Conservation (phyloP, 805 yeast genomes). For the Candida silvicultrix region DNA sequence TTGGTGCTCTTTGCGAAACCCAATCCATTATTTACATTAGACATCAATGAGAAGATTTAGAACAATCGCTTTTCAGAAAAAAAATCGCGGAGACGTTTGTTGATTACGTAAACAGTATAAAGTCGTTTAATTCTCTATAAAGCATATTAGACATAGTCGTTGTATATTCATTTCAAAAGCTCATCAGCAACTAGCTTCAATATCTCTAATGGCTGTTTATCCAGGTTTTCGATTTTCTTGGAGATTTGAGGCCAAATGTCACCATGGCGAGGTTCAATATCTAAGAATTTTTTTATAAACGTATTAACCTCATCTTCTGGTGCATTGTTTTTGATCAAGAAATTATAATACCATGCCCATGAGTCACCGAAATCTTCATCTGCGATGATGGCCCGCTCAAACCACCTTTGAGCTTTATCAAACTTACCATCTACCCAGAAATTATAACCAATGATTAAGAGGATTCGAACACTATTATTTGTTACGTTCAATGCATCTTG, state of each 20-base stretch:
- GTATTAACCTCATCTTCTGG: conserved; percentile 26
- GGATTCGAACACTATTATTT: conserved; percentile 48
- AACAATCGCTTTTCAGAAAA: no score
- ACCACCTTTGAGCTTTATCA: conserved; percentile 64
- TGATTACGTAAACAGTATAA: no score
- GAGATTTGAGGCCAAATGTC: conserved; percentile 45
- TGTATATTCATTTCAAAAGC: background rate
- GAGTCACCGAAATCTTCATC: conserved; percentile 64
- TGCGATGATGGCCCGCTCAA: conserved; percentile 56
- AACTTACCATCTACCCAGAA: conserved; percentile 63
- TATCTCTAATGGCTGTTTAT: conserved; percentile 32
- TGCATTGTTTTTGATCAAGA: conserved; percentile 28
- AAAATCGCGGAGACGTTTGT: no score
- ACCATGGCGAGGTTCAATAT: conserved; percentile 58
- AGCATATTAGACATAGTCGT: background rate
- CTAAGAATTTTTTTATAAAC: conserved; percentile 30
- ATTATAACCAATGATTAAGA: conserved; percentile 58
- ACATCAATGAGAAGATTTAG: background rate
- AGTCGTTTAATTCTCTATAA: no score
- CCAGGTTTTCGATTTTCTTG: conserved; percentile 44
- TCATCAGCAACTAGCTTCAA: conserved; percentile 22
- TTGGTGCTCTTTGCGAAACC: no score
- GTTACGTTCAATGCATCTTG: conserved; percentile 69
- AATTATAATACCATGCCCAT: conserved; percentile 62
- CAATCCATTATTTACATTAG: no score